Evolutionary conservation across 768 basidiomycete species (phyloP).

Genomic region (Lyophyllum semitale): DNA sequence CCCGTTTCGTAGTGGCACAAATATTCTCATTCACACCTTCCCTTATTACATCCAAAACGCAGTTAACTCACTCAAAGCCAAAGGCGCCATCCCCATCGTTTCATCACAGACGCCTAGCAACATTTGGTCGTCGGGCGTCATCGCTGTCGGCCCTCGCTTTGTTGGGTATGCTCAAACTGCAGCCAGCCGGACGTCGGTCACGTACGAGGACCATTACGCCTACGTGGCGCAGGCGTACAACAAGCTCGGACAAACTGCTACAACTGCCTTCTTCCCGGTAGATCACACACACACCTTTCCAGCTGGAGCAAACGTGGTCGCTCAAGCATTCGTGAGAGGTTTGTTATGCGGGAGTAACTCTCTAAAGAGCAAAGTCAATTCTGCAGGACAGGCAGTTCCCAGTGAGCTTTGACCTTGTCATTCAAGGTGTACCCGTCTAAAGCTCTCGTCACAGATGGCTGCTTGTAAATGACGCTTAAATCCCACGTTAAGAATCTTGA

Average conservation of each 20-base stretch:
- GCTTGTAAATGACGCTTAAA: not conserved
- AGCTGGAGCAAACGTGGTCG: constrained; percentile 47
- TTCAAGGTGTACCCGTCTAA: not conserved
- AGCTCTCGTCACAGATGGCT: constrained; percentile 8
- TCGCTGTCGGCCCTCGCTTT: constrained; percentile 42
- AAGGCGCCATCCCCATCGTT: constrained; percentile 49
- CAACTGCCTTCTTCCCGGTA: constrained; percentile 42
- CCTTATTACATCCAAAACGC: constrained; percentile 48
- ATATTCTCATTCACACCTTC: constrained; percentile 45
- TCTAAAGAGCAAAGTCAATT: constrained; percentile 34
- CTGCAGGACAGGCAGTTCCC: constrained; percentile 37
- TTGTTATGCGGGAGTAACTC: constrained; percentile 39
- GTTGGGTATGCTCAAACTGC: constrained; percentile 44
- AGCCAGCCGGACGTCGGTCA: constrained; percentile 35
- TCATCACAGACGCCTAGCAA: constrained; percentile 51
- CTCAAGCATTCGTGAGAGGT: constrained; percentile 48
- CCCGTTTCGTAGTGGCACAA: constrained; percentile 30
- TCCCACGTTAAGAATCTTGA: too few relatives aligned
- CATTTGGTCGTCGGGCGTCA: constrained; percentile 37
- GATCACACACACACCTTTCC: constrained; percentile 50
- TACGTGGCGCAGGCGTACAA: constrained; percentile 46
- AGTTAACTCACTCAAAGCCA: constrained; percentile 39
- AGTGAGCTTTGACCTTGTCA: not conserved
- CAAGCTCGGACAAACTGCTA: constrained; percentile 37
- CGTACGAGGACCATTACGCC: constrained; percentile 48